Evolutionary conservation across 306 rosid genomes (phyloP), one percentile per base, ranked within the genome.

Genomic region (Geum urbanum): DNA sequence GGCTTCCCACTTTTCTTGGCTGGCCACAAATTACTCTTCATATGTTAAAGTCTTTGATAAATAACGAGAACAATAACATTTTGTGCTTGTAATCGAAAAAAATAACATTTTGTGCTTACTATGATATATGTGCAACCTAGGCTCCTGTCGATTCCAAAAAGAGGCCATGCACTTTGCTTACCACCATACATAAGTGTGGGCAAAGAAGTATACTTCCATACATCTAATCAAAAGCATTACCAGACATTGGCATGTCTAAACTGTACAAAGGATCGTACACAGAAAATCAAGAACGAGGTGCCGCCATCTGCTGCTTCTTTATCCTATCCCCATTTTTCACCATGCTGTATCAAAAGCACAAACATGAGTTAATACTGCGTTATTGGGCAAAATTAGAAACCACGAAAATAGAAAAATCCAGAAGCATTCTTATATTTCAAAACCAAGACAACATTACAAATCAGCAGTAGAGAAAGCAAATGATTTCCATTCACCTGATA

Each of bases 251-350:
- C 20, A 53, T 5, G 19, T 35, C 49, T 12, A 52, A 13, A 53
- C n/a, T 39, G 39, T 52, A 39, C 1, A 45, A 69, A 0, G 65
- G 46, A 60, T 20, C 32, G 20, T 5, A 27, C 9, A 13, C 12
- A 10, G 22, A 15, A 32, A 24, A 37, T 85, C 87, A 92, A 63
- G 97, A 82, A 66, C 98, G 91, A 20, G 97, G 97, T 73, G 97
- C 91, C 52, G 87, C 84, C 91, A 92, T 85, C 77, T 90, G 97
- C 83, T 85, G 88, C 94, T 88, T 92, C 83, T 82, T 90, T 53
- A 92, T 77, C 81, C 83, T 82, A 72, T 78, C 81, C 15, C 87
- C 94, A 0, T 85, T 70, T 75, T 77, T 92, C 67, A 92, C 98
- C 91, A 78, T 59, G 70, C 98, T 92, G 91, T 79, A 79, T 48